These are phyloP conservation scores for Camelina sativa DNA, from an alignment of 345 rosid genomes.

Conservation along the genomic window DNA sequence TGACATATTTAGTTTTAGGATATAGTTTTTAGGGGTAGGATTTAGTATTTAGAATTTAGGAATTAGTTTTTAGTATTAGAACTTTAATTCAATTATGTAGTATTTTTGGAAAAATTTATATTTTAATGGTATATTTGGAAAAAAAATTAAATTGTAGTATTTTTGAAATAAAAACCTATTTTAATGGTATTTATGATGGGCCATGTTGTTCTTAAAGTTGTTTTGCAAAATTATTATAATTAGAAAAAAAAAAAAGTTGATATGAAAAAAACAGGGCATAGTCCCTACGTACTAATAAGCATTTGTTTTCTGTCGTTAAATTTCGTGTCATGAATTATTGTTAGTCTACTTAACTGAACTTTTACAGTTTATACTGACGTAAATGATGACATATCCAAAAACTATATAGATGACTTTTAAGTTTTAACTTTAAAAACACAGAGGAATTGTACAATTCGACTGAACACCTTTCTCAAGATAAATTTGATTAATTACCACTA, in stretches of 20 bases:
- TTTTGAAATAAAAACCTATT: too few species aligned
- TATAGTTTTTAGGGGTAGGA: too few species aligned
- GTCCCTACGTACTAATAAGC: constrained; percentile 18
- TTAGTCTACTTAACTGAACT: background rate
- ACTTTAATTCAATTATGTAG: too few species aligned
- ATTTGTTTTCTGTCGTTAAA: background rate
- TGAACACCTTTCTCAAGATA: background rate
- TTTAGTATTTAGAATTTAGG: too few species aligned
- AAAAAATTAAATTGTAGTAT: too few species aligned
- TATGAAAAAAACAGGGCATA: constrained; percentile 5
- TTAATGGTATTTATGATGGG: too few species aligned
- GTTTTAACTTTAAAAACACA: background rate
- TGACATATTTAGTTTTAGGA: too few species aligned
- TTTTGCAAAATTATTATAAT: constrained; percentile 3
- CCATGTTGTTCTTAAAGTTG: constrained; percentile 28
- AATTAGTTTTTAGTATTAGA: too few species aligned
- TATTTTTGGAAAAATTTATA: too few species aligned
- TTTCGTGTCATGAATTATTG: background rate
- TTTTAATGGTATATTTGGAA: too few species aligned
- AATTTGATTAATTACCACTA: background rate
- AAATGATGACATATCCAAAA: constrained; percentile 11
- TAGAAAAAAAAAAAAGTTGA: background rate
- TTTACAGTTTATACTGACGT: constrained; percentile 4
- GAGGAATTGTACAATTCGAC: constrained; percentile 4
- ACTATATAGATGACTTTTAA: background rate